phyloP scores from a whole-genome alignment of 1,139 yeast genomes.

The Protomyces pachydermus region DNA sequence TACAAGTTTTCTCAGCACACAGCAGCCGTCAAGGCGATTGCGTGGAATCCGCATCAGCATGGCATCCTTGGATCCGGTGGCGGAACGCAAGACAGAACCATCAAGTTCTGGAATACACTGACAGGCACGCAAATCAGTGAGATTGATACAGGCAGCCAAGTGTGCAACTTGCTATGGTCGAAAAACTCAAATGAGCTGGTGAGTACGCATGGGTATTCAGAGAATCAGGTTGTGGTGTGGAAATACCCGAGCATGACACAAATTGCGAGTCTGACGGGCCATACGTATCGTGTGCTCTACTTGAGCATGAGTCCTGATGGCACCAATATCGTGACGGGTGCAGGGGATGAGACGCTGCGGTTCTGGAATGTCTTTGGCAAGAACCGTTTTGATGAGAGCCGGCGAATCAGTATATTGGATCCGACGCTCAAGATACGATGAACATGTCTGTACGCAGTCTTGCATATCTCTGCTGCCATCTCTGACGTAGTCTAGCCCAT shows the following conservation, averaged over 20 bases:
- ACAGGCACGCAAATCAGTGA: constrained; percentile 71
- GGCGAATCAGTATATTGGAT: constrained; percentile 18
- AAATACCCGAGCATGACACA: constrained; percentile 91
- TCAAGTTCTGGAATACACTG: constrained; percentile 87
- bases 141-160: constrained; percentile 91
- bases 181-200: constrained; percentile 86
- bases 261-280: constrained; percentile 89
- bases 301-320: constrained; percentile 95
- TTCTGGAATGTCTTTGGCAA: constrained; percentile 35
- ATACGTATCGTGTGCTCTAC: constrained; percentile 85
- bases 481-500: no score
- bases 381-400: constrained; percentile 19
- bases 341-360: constrained; percentile 88
- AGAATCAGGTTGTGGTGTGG: constrained; percentile 91
- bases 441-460: background rate
- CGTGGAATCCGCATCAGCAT: constrained; percentile 97
- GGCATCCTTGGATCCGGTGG: constrained; percentile 95
- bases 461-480: no score
- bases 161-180: constrained; percentile 91
- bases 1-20: constrained; percentile 74
- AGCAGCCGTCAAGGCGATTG: constrained; percentile 94
- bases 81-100: constrained; percentile 88
- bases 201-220: constrained; percentile 90
- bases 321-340: constrained; percentile 95
- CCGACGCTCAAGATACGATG: constrained; percentile 22